Conservation (phyloP, 1,284 basidiomycete genomes). For the Waitea zeae region DNA sequence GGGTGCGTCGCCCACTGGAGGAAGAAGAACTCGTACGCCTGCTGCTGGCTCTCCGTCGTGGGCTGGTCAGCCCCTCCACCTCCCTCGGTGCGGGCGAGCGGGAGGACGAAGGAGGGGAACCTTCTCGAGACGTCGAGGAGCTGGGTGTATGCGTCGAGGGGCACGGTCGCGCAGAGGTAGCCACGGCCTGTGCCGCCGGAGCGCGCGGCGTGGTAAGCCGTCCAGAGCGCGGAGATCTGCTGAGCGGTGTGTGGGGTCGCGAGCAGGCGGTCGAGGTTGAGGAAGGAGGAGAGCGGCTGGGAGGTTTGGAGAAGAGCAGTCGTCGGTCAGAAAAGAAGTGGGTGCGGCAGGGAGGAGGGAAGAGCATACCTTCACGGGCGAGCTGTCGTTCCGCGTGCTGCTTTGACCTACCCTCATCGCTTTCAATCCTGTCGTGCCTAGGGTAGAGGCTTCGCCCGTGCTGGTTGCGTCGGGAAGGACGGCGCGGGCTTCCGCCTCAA, state of each 20-base stretch:
- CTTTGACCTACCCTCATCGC: neutral
- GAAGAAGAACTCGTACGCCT: conserved; percentile 74
- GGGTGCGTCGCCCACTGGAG: conserved; percentile 76
- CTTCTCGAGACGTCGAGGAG: conserved; percentile 45
- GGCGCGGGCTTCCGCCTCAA: conserved; percentile 11
- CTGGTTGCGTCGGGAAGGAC: conserved; percentile 1
- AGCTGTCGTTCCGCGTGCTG: conserved; percentile 37
- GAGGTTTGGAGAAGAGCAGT: conserved; percentile 1
- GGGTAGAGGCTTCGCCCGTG: neutral
- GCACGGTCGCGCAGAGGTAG: conserved; percentile 68
- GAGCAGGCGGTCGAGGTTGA: conserved; percentile 61
- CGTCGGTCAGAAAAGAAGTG: neutral
- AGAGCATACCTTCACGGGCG: conserved; percentile 43
- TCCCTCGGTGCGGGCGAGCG: conserved; percentile 48
- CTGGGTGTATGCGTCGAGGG: conserved; percentile 51
- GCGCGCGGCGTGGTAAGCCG: conserved; percentile 71
- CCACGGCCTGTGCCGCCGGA: conserved; percentile 64
- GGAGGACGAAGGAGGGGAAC: conserved; percentile 68
- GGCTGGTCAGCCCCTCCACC: too few species aligned
- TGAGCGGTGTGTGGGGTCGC: conserved; percentile 52
- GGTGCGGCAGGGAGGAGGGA: conserved; percentile 2
- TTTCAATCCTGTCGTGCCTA: neutral
- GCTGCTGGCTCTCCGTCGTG: conserved; percentile 14
- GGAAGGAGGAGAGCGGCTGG: conserved; percentile 68
- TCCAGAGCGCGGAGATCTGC: conserved; percentile 73